Evolutionary conservation across 2,329 filamentous ascomycete species (phyloP), one percentile per base, ranked within the genome.

Genomic region (Botrytis deweyae): DNA sequence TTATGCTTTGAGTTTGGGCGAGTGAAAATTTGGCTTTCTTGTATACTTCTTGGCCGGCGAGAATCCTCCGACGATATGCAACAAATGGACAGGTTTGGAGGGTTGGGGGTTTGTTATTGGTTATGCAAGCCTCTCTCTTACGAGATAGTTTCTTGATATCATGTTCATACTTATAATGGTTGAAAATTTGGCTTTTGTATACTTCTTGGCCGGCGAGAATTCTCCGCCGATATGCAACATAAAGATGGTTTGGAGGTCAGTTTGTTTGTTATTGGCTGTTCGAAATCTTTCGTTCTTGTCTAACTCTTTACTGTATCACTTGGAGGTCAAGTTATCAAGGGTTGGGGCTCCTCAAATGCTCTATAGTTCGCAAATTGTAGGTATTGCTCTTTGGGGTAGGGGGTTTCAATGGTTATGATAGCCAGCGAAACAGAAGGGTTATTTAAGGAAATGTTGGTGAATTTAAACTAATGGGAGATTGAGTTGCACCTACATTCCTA

Each of bases 361-460:
- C 14, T 7, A 29, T 0, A 33, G n/a, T 1, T 29, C 3, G n/a
- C 1, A 29, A 18, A 58, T 1, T 58, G 2, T 18, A 8, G 14
- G 52, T 4, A 29, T 58, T 29, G n/a, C n/a, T 58, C 18, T 55
- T 29, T 55, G 12, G 52, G 52, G n/a, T 16, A 33, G 9, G 1
- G 9, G 2, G n/a, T 9, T 4, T 1, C 7, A 14, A 33, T 0
- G n/a, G n/a, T 29, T 2, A 18, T 16, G 3, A 7, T 58, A 8
- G 3, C 14, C 3, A 1, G 4, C 8, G 2, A 58, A 8, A 18
- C 4, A 1, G 3, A 7, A 58, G 14, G 14, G 14, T 4, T 18
- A 1, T 8, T 29, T 0, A 9, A 58, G n/a, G 14, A 6, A 52
- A n/a, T 8, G 7, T 1, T 4, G 3, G 14, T 6, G 2, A 29